Base-by-base conservation (phyloP, 169 alveolate genomes). In the Amoebophrya sp. region DNA sequence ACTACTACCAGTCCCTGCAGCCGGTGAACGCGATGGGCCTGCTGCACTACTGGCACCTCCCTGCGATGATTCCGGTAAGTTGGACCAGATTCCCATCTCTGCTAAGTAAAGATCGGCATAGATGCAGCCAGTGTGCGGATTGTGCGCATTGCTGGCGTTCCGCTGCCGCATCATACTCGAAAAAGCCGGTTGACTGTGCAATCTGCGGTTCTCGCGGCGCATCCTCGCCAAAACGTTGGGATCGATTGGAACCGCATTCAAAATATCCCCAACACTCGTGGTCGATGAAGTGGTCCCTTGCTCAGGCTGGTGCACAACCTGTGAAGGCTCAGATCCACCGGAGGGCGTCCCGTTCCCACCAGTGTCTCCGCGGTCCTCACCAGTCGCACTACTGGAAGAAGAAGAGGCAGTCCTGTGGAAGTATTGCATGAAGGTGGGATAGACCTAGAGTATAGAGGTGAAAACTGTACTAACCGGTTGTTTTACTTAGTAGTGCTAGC, bases 211-310 rank as follows among this genome's bases (percentile, higher is more conserved):
- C 33, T 65, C 83, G 83, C 83, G 83, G 39, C 83, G 83, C 83
- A 65, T 65, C 83, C 83, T 29, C 33, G 83, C 83, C 83, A 65
- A 36, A 29, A 65, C 83, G 83, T 65, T 29, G 39, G 83, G 83
- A 65, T 65, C 83, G 2, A 65, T 65, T 6, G 83, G 83, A 6
- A 12, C 12, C 38, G 36, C 2, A 36, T 65, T 26, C 2, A 65
- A 36, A 18, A 65, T 65, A 10, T 18, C 83, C 2, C 83, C 38
- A 36, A 26, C 83, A 23, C n/a, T 53, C 76, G 76, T 14, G 23
- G n/a, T 53, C 76, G 76, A 53, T 23, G 76, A 10, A 53, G 76
- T 23, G 23, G 76, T 53, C 23, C 76, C 23, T 10, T 10, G n/a
- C 10, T 23, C 76, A 53, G 76, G n/a, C 23, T 23, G 76, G 23